Conservation (phyloP, 305 asterid genomes). For the Fraxinus sp. region DNA sequence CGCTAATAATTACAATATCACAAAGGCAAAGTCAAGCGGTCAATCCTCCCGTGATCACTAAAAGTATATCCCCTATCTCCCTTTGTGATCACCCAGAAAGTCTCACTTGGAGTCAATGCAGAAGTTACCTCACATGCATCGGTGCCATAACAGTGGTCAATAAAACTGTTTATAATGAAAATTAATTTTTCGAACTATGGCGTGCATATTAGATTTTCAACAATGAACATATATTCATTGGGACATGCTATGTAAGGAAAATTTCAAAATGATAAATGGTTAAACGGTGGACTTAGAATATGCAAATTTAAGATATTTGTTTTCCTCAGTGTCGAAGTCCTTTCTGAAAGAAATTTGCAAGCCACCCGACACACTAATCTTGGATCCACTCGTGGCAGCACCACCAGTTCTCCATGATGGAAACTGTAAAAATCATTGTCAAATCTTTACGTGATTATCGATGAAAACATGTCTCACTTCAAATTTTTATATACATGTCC, state of each 20-base stretch:
- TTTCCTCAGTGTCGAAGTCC: neutral
- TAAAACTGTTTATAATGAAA: too few species aligned
- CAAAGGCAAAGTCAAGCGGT: neutral
- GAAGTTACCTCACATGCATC: neutral
- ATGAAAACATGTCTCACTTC: neutral
- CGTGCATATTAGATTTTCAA: neutral
- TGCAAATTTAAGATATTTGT: neutral
- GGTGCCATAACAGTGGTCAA: too few species aligned
- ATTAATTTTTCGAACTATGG: neutral
- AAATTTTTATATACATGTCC: neutral
- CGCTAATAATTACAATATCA: neutral
- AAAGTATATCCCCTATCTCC: neutral
- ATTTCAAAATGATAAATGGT: too few species aligned
- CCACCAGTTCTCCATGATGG: neutral
- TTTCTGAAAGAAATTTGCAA: neutral
- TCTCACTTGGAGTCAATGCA: neutral
- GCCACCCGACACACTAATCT: neutral
- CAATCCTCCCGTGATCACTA: neutral
- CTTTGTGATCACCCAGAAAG: neutral
- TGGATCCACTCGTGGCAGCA: neutral
- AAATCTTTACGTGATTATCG: neutral
- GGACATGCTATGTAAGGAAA: neutral
- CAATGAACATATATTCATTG: neutral
- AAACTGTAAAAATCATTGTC: neutral
- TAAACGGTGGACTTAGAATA: neutral